Evolutionary conservation across 2,329 filamentous ascomycete species (phyloP), one percentile per base, ranked within the genome.

Genomic region (Calonectria pteridis): DNA sequence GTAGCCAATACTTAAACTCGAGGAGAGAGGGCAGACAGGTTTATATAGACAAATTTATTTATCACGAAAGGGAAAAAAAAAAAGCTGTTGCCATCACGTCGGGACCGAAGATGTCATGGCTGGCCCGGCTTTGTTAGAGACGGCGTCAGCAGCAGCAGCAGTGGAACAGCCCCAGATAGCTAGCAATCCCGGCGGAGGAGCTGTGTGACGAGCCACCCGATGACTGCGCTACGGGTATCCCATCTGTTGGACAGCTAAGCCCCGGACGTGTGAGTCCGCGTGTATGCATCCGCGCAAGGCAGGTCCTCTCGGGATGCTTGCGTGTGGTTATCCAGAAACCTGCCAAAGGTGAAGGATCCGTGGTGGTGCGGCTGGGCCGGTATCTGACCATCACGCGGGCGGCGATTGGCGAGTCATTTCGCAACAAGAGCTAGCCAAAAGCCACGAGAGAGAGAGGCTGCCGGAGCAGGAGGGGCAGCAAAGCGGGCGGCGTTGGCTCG

Each of bases 331-430:
- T 31, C 29, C 35, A 37, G n/a, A 59, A 35, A n/a, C 16, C 28
- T 18, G 28, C 53, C 14, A 23, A 33, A 40, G 43, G 50, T 23
- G 43, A 46, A 46, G 33, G 58, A 26, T 46, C 37, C 72, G 49
- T 69, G 64, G 70, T 69, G 68, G 68, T 77, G 73, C 67, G 70
- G 72, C 72, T 75, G 62, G 59, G n/a, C 58, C 71, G 58, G 71
- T 74, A 74, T 72, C 77, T 79, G 77, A 79, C 77, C 74, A 78
- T 77, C 73, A 59, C 23, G 62, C 31, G 62, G 55, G 40, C 10
- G 65, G 33, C 71, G 73, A 79, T 79, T 79, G 78, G 77, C 65
- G 75, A 77, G 58, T 59, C 63, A 67, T 62, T 71, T 73, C 58
- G 67, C 55, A 59, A 23, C 26, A 9, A 46, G 43, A 23, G n/a